Evolutionary conservation across 2,329 filamentous ascomycete species (phyloP), one percentile per base, ranked within the genome.

Genomic region (Ophiostoma piceae): DNA sequence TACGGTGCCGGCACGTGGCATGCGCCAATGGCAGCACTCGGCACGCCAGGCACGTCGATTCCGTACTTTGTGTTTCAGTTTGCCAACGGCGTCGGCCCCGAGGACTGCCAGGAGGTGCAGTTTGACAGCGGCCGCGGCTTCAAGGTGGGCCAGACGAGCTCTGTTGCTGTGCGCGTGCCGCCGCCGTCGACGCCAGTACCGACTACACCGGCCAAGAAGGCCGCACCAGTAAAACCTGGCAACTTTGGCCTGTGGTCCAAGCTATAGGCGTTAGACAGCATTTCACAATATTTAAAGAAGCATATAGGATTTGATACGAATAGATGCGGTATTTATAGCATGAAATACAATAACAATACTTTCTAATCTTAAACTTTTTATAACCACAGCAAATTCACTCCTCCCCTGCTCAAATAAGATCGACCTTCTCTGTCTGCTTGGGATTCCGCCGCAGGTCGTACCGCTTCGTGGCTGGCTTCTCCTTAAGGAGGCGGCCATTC

Each of bases 1-100:
- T 99, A 98, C 78, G 92, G 87, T 1, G 88, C 91, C 1, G 95
- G 92, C 5, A 97, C 93, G 69, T 99, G 94, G 87, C 95, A 99
- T 82, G 93, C 94, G 72, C 95, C 95, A 0, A 98, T 99, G 94
- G 91, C 93, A 16, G 93, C 92, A 19, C 79, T 98, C 67, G 94
- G 94, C 0, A 73, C 77, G 2, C 70, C 75, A 1, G 83, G 80
- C 1, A 80, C 81, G 35, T 84, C 88, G 26, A 82, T 97, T 66
- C 92, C 95, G 77, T 98, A 97, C 78, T 86, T 96, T 5, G 94
- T 98, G 1, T 86, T 91, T 74, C 94, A 98, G 81, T 95, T 91
- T 81, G 88, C 89, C 43, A 98, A 96, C 79, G 93, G 91, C 1
- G 89, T 95, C 14, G 86, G 81, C 0, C 80, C 84, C 1, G 94